Evolutionary conservation across 441 rosid genomes (phyloP).

Genomic region (Mallotus repandus): DNA sequence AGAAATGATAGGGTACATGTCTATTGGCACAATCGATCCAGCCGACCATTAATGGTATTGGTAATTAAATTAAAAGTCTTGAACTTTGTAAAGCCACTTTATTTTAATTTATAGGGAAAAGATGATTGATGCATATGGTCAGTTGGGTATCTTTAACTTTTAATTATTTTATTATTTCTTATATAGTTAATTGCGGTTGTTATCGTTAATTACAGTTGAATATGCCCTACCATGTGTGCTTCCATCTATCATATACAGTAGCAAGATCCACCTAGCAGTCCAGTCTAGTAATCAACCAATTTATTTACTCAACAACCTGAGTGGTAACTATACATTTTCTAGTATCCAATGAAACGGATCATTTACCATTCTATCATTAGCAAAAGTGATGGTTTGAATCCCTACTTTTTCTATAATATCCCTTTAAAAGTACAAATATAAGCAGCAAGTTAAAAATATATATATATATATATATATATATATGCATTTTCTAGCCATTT

Average conservation of each 20-base stretch:
- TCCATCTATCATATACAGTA: too few species aligned
- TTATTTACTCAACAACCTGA: too few species aligned
- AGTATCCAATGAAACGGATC: neutral
- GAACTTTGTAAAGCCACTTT: neutral
- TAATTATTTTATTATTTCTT: neutral
- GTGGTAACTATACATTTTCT: too few species aligned
- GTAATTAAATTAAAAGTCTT: constrained; percentile 3
- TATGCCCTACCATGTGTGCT: neutral
- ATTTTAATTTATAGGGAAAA: constrained; percentile 2
- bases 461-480: too few species aligned
- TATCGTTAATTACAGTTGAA: constrained; percentile 21
- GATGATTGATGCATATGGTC: neutral
- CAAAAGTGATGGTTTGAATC: too few species aligned
- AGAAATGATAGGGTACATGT: neutral
- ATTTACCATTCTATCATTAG: too few species aligned
- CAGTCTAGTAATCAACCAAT: too few species aligned
- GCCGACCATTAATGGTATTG: constrained; percentile 11
- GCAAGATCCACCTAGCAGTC: neutral
- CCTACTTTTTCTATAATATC: too few species aligned
- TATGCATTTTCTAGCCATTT: too few species aligned
- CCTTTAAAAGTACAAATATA: too few species aligned
- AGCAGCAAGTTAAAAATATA: too few species aligned
- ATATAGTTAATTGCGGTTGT: constrained; percentile 9
- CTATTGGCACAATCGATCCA: neutral
- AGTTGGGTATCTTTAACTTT: neutral